Conservation (phyloP, 2,329 filamentous ascomycete species). For the Tympanopsis confertula region DNA sequence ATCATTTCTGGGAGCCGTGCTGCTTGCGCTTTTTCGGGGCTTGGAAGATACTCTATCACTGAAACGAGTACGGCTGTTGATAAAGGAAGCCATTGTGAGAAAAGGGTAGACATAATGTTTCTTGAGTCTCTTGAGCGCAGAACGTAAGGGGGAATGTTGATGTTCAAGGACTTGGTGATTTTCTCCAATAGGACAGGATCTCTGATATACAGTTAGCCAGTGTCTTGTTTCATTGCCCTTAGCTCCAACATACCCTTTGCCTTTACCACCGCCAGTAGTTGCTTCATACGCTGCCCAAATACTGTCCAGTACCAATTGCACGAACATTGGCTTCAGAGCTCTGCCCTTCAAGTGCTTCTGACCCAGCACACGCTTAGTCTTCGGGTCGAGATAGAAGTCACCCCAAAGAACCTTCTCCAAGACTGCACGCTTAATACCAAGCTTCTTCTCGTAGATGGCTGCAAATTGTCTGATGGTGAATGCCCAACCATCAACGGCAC, state of each 20-base stretch:
- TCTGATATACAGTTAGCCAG: background rate
- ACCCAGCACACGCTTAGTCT: conserved; percentile 85
- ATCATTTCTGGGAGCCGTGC: conserved; percentile 70
- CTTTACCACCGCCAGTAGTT: conserved; percentile 69
- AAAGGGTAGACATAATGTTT: conserved; percentile 73
- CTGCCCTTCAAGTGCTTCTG: conserved; percentile 88
- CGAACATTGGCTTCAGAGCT: conserved; percentile 89
- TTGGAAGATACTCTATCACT: conserved; percentile 83
- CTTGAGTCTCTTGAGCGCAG: conserved; percentile 73
- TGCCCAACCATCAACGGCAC: conserved; percentile 96
- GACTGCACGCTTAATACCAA: conserved; percentile 78
- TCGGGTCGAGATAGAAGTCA: conserved; percentile 90
- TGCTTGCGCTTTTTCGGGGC: conserved; percentile 69
- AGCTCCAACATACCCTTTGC: conserved; percentile 40
- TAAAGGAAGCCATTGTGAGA: conserved; percentile 80
- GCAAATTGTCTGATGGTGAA: conserved; percentile 95
- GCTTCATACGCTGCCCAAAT: conserved; percentile 94
- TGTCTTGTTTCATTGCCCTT: background rate
- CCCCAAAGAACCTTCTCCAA: conserved; percentile 96
- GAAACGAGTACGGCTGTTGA: conserved; percentile 89
- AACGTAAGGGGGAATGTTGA: conserved; percentile 76
- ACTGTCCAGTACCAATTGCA: conserved; percentile 87
- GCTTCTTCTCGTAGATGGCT: conserved; percentile 85
- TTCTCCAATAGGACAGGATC: conserved; percentile 78
- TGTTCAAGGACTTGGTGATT: conserved; percentile 80